Evolutionary conservation across 441 rosid species (phyloP).

Genomic region (Syzygium syzygioides): DNA sequence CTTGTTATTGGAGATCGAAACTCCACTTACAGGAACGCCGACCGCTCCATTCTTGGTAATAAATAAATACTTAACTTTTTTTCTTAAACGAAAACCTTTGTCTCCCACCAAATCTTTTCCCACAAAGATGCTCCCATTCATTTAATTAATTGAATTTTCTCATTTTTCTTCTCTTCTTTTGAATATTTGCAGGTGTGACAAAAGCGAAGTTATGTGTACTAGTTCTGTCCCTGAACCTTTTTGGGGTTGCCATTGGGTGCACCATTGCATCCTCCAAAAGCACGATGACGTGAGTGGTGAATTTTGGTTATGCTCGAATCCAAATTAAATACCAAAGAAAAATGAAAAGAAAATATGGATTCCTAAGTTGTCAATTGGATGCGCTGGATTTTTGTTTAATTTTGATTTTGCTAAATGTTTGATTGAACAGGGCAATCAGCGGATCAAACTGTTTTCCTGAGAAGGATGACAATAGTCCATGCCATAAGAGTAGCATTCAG

Average conservation of each 20-base stretch:
- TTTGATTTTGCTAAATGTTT: not conserved
- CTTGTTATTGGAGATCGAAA: not conserved
- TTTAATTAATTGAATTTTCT: no score
- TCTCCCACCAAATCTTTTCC: not conserved
- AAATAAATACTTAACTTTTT: no score
- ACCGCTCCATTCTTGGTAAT: conserved; percentile 6
- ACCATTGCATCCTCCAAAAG: conserved; percentile 9
- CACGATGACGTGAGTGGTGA: not conserved
- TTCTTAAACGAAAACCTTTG: no score
- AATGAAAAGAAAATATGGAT: not conserved
- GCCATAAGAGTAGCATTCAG: not conserved
- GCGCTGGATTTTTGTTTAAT: fast-evolving
- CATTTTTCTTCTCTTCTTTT: not conserved
- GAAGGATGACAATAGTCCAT: not conserved
- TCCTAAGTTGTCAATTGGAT: not conserved
- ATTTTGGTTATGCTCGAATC: not conserved
- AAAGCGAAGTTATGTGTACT: not conserved
- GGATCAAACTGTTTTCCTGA: not conserved
- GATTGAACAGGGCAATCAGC: not conserved
- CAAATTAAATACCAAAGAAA: not conserved
- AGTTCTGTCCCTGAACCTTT: conserved; percentile 5
- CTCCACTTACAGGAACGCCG: conserved; percentile 8
- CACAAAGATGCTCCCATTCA: no score
- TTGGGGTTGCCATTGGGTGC: conserved; percentile 8
- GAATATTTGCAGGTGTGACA: not conserved